A percentile compares a stretch with the other conserved stretches of the same genome.
Evolutionary conservation across 2,329 filamentous ascomycete species (phyloP).

Genomic region (Botryosphaeria agaves): DNA sequence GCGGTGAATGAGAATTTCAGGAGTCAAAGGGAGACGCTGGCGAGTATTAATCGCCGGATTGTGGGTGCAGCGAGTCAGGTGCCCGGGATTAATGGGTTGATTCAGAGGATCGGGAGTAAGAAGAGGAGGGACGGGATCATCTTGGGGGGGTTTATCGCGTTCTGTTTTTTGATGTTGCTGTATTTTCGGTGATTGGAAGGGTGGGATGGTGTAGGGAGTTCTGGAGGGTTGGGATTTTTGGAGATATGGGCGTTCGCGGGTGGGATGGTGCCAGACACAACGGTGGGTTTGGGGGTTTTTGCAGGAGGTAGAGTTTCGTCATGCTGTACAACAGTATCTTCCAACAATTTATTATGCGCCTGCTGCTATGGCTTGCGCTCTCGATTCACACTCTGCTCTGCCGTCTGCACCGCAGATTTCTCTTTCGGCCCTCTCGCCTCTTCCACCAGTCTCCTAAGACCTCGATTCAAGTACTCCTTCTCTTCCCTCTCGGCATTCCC

Average conservation of each 20-base stretch:
- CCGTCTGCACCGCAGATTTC: conserved; percentile 16
- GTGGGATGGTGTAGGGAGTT: neutral
- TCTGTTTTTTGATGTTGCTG: conserved; percentile 77
- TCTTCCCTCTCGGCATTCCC: conserved; percentile 49
- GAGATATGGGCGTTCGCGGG: too few species aligned
- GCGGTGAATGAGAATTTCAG: conserved; percentile 87
- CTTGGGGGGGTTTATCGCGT: conserved; percentile 74
- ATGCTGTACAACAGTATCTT: neutral
- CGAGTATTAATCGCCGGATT: conserved; percentile 80
- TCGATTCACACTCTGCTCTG: conserved; percentile 1
- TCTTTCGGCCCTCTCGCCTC: conserved; percentile 30
- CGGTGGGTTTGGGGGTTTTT: too few species aligned
- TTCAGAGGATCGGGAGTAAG: conserved; percentile 82
- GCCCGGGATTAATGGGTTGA: conserved; percentile 81
- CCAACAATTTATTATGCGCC: conserved; percentile 2
- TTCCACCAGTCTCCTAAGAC: conserved; percentile 42
- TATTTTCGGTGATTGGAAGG: conserved; percentile 43
- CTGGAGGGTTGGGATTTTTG: conserved; percentile 1
- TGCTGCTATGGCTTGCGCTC: conserved; percentile 4
- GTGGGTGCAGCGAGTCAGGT: conserved; percentile 78
- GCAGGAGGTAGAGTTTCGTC: neutral
- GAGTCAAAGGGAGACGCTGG: conserved; percentile 71
- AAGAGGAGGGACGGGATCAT: conserved; percentile 92
- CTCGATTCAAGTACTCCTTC: conserved; percentile 46
- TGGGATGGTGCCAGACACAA: too few species aligned